These are phyloP conservation scores for Arachis stenosperma DNA, from an alignment of 306 rosid genomes.

Conservation along the genomic window DNA sequence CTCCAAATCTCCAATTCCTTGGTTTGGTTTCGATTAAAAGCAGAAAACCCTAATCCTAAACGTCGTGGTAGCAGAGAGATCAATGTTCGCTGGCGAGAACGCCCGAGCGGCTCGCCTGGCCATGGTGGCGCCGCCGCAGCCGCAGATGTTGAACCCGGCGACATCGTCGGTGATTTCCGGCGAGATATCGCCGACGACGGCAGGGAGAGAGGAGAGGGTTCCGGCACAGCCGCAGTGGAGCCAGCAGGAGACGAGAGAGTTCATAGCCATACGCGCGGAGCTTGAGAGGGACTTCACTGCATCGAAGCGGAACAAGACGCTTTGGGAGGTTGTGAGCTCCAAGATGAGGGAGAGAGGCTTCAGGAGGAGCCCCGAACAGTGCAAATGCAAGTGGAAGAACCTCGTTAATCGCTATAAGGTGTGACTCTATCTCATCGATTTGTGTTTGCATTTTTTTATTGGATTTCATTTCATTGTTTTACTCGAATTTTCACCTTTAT, in stretches of 20 bases:
- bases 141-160: constrained; percentile 37
- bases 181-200: constrained; percentile 43
- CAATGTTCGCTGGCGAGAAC: constrained; percentile 54
- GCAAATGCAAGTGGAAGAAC: constrained; percentile 98
- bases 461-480: neutral
- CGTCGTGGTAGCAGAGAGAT: neutral
- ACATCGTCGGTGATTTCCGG: constrained; percentile 46
- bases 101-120: constrained; percentile 47
- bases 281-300: constrained; percentile 67
- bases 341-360: constrained; percentile 71
- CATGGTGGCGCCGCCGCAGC: constrained; percentile 42
- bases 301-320: constrained; percentile 67
- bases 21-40: neutral
- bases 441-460: constrained; percentile 4
- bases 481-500: neutral
- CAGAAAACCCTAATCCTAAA: constrained; percentile 42
- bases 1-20: neutral
- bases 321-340: constrained; percentile 84
- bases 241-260: constrained; percentile 78
- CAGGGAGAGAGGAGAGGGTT: constrained; percentile 43
- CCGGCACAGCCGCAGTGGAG: constrained; percentile 79
- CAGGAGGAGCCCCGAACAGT: constrained; percentile 81
- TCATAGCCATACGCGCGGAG: constrained; percentile 78
- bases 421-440: neutral
- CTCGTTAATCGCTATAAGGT: constrained; percentile 96